Conservation (phyloP, 1,284 basidiomycete species). For the Mycosarcoma mackinlayi region DNA sequence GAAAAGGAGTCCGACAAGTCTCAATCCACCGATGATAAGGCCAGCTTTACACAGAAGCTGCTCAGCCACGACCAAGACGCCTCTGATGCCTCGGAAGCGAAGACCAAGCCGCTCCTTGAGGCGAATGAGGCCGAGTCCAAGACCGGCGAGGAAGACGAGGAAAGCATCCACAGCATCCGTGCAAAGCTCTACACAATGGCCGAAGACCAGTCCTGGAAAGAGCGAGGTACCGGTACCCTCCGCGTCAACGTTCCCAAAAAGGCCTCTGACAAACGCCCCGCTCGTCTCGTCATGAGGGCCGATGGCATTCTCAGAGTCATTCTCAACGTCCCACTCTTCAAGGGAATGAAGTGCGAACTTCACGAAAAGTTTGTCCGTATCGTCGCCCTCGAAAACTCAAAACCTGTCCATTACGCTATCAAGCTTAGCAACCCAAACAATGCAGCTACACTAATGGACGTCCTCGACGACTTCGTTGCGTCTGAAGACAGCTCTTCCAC, state of each 20-base stretch:
- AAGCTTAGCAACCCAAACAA: constrained; percentile 55
- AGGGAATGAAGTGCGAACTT: constrained; percentile 82
- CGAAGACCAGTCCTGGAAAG: constrained; percentile 80
- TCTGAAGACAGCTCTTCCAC: constrained; percentile 13
- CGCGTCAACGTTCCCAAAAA: constrained; percentile 78
- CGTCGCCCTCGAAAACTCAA: constrained; percentile 61
- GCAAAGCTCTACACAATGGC: constrained; percentile 82
- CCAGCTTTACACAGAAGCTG: constrained; percentile 31
- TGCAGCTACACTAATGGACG: constrained; percentile 49
- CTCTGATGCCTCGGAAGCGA: constrained; percentile 15
- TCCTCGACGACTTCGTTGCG: constrained; percentile 38
- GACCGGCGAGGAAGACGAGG: constrained; percentile 93
- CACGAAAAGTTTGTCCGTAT: constrained; percentile 72
- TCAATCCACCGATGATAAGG: constrained; percentile 14
- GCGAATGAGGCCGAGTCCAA: constrained; percentile 68
- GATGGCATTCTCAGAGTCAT: constrained; percentile 88
- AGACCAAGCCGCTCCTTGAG: constrained; percentile 30
- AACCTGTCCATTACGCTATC: constrained; percentile 61
- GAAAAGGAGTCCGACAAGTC: constrained; percentile 14
- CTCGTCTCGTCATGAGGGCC: constrained; percentile 91
- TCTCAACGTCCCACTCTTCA: constrained; percentile 86
- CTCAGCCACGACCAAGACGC: constrained; percentile 23
- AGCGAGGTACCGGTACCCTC: constrained; percentile 84
- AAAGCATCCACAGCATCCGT: constrained; percentile 83
- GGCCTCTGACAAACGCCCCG: constrained; percentile 74